Evolutionary conservation across 1,284 basidiomycete genomes (phyloP), one percentile per base, ranked within the genome.

Genomic region (Phlebopus sp.): DNA sequence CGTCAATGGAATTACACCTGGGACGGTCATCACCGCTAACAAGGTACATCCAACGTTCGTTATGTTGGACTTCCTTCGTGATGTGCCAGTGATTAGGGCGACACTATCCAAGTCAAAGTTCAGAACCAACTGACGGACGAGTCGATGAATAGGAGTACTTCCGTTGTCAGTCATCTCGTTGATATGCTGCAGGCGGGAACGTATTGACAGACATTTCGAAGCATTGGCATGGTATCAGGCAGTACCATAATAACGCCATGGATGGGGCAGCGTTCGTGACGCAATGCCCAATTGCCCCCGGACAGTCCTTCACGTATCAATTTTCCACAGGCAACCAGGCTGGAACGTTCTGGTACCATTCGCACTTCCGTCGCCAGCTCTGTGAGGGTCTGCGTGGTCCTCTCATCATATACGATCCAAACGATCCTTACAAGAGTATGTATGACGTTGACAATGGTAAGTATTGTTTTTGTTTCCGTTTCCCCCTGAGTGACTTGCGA

Each of bases 381-480:
- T 74, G 73, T 38, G 74, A 76, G 44, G 70, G 70, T 8, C 52
- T 71, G 21, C 60, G 66, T 2, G 66, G 67, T 18, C 57, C 70
- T 0, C 40, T 75, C 8, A 63, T 74, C 5, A 56, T 75, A 17
- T 74, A 73, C 52, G 73, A 74, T 49, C 67, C 65, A 0, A 37
- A 67, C 8, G 72, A 76, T 44, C 73, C 74, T 3, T 58, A 67
- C 41, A 53, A 40, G 7, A 17, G 51, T 50, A 50, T 69, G 15
- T 75, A 74, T 50, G 73, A 74, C 55, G 60, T 72, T 18, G 72
- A 73, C 44, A 62, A 74, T 50, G 68, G 67, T 69, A 38, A 34
- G 39, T 34, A 6, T 6, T 30, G 13, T 13, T 11, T 25, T 27
- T 2, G 31, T 37, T 21, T 23, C 37, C 18, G n/a, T 21, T 29